Evolutionary conservation across 2,329 filamentous ascomycete species (phyloP).

Genomic region (Trichoderma sp.): DNA sequence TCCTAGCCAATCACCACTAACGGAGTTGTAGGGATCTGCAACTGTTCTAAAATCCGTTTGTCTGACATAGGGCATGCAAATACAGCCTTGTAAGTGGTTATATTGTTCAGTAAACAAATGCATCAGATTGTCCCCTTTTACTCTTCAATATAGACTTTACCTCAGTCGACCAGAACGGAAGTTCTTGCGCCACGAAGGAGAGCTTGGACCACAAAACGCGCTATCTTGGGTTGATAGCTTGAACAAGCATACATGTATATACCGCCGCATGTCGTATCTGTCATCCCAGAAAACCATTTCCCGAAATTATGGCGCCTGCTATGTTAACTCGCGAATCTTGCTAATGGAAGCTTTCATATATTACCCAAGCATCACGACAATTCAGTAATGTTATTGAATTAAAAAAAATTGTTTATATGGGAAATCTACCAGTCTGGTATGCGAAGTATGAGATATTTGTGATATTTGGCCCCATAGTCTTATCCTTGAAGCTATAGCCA

Average conservation of each 20-base stretch:
- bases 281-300: not conserved
- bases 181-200: not conserved
- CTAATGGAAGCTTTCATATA: no score
- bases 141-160: not conserved
- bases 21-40: not conserved
- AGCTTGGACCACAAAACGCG: not conserved
- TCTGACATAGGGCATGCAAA: no score
- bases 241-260: not conserved
- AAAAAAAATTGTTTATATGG: no score
- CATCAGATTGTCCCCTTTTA: not conserved
- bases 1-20: not conserved
- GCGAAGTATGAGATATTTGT: no score
- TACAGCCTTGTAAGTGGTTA: not conserved
- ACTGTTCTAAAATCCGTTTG: not conserved
- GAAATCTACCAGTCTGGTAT: no score
- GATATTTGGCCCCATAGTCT: no score
- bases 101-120: not conserved
- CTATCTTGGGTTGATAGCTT: not conserved
- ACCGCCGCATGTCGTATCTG: not conserved
- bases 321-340: not conserved
- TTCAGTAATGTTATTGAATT: no score
- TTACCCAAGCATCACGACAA: no score
- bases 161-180: not conserved
- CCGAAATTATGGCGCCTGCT: not conserved
- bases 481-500: no score